Evolutionary conservation across 257 asterid genomes (phyloP).

Genomic region (Knoxia roxburghii): DNA sequence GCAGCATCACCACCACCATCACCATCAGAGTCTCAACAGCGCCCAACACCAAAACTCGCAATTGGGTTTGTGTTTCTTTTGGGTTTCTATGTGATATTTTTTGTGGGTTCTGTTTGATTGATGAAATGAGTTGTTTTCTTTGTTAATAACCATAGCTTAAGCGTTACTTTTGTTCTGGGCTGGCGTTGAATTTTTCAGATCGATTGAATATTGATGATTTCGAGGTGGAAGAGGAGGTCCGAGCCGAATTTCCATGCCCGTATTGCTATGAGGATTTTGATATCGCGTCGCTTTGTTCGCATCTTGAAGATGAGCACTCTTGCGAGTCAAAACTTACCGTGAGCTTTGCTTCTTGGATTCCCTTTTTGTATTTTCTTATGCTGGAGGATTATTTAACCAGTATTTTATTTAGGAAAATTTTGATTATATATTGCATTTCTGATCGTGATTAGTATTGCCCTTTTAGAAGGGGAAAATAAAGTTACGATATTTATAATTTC

Average conservation of each 20-base stretch:
- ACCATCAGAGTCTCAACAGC: constrained; percentile 19
- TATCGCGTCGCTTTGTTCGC: constrained; percentile 68
- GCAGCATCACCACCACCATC: constrained; percentile 45
- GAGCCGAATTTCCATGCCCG: constrained; percentile 72
- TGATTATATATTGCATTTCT: constrained; percentile 7
- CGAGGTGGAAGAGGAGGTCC: constrained; percentile 72
- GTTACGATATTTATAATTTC: neutral
- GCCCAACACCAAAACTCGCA: constrained; percentile 35
- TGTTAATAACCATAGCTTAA: neutral
- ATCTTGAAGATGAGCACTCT: constrained; percentile 78
- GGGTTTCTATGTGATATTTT: neutral
- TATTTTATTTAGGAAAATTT: constrained; percentile 13
- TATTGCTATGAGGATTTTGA: constrained; percentile 83
- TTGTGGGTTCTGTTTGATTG: neutral
- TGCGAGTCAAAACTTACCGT: constrained; percentile 66
- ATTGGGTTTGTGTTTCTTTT: constrained; percentile 39
- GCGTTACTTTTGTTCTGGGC: neutral
- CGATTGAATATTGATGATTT: constrained; percentile 57
- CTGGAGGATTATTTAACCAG: constrained; percentile 10
- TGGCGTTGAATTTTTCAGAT: constrained; percentile 34
- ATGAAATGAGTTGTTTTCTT: neutral
- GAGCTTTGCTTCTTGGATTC: constrained; percentile 28
- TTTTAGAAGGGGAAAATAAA: neutral
- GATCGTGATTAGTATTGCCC: neutral
- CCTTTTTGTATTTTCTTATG: neutral